phyloP scores from a whole-genome alignment of 805 yeast genomes.

The Barnettozyma populi region DNA sequence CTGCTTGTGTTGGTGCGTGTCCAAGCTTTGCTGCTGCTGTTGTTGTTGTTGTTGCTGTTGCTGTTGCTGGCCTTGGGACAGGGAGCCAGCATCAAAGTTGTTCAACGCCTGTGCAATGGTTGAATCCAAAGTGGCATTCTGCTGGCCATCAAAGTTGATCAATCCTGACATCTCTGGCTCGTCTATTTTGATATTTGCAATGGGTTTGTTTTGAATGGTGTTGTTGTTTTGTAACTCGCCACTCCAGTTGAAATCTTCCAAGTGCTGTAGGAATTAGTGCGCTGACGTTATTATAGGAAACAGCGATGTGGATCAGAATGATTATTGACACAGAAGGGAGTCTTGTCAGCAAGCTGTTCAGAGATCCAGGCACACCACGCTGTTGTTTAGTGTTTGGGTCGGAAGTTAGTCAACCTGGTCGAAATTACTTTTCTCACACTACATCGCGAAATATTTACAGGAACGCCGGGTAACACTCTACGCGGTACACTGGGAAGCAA shows the following conservation, averaged over 20 bases:
- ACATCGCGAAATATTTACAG: not conserved
- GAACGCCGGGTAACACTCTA: not conserved
- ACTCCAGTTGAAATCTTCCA: not conserved
- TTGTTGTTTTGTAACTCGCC: not conserved
- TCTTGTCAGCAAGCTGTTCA: not conserved
- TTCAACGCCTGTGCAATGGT: constrained; percentile 16
- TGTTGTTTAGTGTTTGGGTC: not conserved
- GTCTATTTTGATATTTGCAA: not conserved
- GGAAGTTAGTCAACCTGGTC: not conserved
- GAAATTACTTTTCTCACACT: not conserved
- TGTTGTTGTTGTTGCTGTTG: constrained; percentile 5
- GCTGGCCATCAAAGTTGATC: constrained; percentile 13
- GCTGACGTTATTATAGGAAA: not conserved
- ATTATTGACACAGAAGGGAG: not conserved
- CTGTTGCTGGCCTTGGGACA: constrained; percentile 11
- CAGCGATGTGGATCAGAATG: not conserved
- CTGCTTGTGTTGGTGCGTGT: not conserved
- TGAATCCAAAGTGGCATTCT: constrained; percentile 10
- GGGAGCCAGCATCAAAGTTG: constrained; percentile 7
- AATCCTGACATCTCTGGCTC: constrained; percentile 6
- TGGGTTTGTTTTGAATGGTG: not conserved
- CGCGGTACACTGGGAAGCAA: not conserved
- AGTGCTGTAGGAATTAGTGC: not conserved
- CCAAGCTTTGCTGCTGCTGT: constrained; percentile 1
- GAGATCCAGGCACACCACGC: not conserved